A percentile compares a stretch with the other conserved stretches of the same genome.
Conservation (phyloP, 2,329 filamentous ascomycete genomes). For the Nigrospora osmanthi region DNA sequence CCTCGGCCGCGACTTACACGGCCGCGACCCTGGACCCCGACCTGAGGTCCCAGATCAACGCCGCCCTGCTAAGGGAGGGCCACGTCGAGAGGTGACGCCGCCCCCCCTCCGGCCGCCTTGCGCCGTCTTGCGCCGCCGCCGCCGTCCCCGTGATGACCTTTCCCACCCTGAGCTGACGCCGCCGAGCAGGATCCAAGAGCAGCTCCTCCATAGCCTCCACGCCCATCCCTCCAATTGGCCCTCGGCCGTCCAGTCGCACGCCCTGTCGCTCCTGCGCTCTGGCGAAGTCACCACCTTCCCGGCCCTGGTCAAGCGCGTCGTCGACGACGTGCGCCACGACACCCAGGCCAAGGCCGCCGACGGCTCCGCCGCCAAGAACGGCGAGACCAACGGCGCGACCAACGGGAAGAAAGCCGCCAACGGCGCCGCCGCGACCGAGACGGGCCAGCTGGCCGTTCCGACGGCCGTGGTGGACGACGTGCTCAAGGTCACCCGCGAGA, state of each 20-base stretch:
- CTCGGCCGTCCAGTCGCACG: slow-evolving; percentile 50
- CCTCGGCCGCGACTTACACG: slow-evolving; percentile 51
- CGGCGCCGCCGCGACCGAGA: slow-evolving; percentile 10
- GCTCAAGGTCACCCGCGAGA: slow-evolving; percentile 50
- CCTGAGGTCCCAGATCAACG: slow-evolving; percentile 55
- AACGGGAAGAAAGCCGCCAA: slow-evolving; percentile 9
- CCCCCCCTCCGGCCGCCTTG: background rate
- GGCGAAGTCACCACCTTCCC: slow-evolving; percentile 54
- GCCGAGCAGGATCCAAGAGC: slow-evolving; percentile 50
- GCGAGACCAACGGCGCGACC: slow-evolving; percentile 16
- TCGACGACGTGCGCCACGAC: slow-evolving; percentile 53
- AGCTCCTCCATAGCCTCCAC: slow-evolving; percentile 54
- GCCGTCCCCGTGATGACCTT: too few species aligned
- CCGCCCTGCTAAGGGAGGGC: slow-evolving; percentile 47
- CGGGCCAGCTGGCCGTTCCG: slow-evolving; percentile 45
- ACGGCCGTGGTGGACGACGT: slow-evolving; percentile 53
- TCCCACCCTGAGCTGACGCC: slow-evolving; percentile 5
- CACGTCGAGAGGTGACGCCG: slow-evolving; percentile 49
- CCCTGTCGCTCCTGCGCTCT: slow-evolving; percentile 50
- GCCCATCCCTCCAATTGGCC: slow-evolving; percentile 56
- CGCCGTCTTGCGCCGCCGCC: background rate
- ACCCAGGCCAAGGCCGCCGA: slow-evolving; percentile 24
- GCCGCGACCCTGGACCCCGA: slow-evolving; percentile 54
- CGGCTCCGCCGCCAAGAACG: slow-evolving; percentile 3
- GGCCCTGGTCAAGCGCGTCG: slow-evolving; percentile 49